Evolutionary conservation across 1,284 basidiomycete genomes (phyloP), one percentile per base, ranked within the genome.

Genomic region (Calocybe gambosa): DNA sequence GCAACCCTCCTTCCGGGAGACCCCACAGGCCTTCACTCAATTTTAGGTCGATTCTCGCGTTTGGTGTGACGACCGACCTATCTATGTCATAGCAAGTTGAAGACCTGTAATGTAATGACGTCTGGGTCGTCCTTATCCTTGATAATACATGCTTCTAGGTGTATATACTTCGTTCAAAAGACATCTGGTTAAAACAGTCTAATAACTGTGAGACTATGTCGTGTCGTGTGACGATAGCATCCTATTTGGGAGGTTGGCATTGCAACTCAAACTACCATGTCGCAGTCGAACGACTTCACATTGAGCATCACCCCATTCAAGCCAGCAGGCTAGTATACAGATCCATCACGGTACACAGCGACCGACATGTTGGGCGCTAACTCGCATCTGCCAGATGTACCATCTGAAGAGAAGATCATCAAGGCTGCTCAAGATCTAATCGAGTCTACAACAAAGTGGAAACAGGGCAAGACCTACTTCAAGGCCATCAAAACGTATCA

Each of bases 381-480:
- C 41, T 38, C n/a, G 20, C 18, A 10, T 19, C 18, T 23, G 13
- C 18, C 42, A 85, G 82, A 75, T 15, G 65, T 86, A 13, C 83
- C 85, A 1, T 58, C 75, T 0, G 80, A 84, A 56, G 77, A 79
- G 28, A 62, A 64, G 2, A 71, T 84, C 45, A 57, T 87, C 46
- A 57, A 69, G 1, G 71, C 78, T 20, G 82, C 68, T 5, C 70
- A 67, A 29, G 66, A 71, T n/a, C 56, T 88, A 42, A 64, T 87
- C 18, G 74, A 77, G 25, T 70, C 75, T 6, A 74, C 75, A 1
- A 48, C 60, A 1, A 62, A 69, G 15, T 88, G 85, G 85, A 82
- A 82, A 61, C 66, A 69, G 48, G 83, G 82, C 9, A 88, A 84
- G 58, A 70, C 72, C 2, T 80, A 70, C 57, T 65, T 73, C 53